Conservation (phyloP, 768 basidiomycete genomes). For the Hypholoma fasciculare region DNA sequence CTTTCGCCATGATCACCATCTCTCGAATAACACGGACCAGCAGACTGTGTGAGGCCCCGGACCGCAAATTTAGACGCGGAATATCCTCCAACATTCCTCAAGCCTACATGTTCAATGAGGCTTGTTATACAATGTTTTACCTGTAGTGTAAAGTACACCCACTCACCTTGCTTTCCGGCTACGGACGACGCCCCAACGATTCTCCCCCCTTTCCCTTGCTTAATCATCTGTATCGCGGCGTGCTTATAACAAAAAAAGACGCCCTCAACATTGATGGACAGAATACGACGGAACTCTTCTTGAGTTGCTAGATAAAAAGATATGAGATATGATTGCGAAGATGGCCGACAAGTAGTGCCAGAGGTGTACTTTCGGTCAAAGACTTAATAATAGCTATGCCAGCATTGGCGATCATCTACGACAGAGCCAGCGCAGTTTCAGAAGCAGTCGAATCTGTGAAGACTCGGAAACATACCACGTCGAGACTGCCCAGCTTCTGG, state of each 20-base stretch:
- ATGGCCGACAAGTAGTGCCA: not conserved
- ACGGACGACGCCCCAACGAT: constrained; percentile 46
- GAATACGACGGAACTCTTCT: constrained; percentile 39
- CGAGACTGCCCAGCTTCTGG: constrained; percentile 15
- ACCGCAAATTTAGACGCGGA: constrained; percentile 39
- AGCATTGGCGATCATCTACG: constrained; percentile 44
- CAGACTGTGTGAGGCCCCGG: constrained; percentile 37
- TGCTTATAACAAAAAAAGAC: constrained; percentile 64
- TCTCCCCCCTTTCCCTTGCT: constrained; percentile 52
- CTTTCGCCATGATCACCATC: not conserved
- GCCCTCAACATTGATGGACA: constrained; percentile 57
- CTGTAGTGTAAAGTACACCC: too few relatives aligned
- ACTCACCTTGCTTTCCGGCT: constrained; percentile 28
- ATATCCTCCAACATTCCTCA: constrained; percentile 23
- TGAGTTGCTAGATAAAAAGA: constrained; percentile 24
- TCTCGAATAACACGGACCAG: constrained; percentile 23
- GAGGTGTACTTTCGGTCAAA: constrained; percentile 15
- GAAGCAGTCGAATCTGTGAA: not conserved
- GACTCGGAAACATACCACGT: constrained; percentile 16
- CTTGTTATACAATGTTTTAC: too few relatives aligned
- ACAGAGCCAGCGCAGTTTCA: too few relatives aligned
- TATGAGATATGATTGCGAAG: not conserved
- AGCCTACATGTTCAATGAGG: not conserved
- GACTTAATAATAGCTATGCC: constrained; percentile 22
- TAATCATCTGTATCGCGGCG: constrained; percentile 59